phyloP scores from a whole-genome alignment of 1,284 basidiomycete genomes.

The Irpex sp. region DNA sequence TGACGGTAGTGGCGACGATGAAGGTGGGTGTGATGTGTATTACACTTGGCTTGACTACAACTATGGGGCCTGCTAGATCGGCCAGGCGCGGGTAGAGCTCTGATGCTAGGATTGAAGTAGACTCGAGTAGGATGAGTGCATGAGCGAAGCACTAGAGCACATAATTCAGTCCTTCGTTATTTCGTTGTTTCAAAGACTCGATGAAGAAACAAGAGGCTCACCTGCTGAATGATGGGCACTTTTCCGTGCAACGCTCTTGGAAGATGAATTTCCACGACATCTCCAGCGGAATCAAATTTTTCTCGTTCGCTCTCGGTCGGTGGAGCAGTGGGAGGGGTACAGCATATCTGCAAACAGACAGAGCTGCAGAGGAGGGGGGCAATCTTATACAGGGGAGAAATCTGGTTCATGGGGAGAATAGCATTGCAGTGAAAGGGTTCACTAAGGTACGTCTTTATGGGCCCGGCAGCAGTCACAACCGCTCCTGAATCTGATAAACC shows the following conservation, averaged over 20 bases:
- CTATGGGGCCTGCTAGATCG: background rate
- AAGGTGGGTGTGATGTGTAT: slow-evolving; percentile 5
- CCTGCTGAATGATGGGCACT: background rate
- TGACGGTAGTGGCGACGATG: background rate
- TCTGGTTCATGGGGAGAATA: background rate
- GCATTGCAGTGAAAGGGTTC: no score
- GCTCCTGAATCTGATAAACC: no score
- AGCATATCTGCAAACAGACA: background rate
- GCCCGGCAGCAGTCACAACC: no score
- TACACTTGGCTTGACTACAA: background rate
- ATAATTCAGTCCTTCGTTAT: no score
- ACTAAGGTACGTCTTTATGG: no score
- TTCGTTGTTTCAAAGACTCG: no score
- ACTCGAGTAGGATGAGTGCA: background rate
- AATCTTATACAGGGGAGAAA: slow-evolving; percentile 10
- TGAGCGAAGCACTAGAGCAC: background rate
- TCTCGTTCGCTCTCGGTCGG: background rate
- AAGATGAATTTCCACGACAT: background rate
- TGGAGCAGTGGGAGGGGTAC: slow-evolving; percentile 6
- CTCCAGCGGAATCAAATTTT: background rate
- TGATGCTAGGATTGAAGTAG: background rate
- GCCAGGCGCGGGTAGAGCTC: background rate
- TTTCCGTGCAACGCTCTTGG: background rate
- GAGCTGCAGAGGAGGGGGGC: slow-evolving; percentile 6
- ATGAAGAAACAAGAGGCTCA: no score